Conservation (phyloP, 2,329 filamentous ascomycete genomes). For the Thelonectria discophora region DNA sequence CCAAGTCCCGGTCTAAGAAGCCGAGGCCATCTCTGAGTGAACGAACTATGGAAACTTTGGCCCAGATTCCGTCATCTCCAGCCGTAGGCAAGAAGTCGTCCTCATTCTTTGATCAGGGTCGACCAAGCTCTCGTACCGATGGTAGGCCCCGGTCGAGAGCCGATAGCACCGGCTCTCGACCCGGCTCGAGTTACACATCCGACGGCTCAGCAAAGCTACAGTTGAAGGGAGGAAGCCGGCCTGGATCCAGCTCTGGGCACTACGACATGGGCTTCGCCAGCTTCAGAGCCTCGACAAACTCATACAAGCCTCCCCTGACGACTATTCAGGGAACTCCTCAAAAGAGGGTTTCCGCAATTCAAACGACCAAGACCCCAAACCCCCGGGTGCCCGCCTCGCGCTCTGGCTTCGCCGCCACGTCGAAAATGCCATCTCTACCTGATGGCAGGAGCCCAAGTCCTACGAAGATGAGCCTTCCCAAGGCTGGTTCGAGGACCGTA, state of each 20-base stretch:
- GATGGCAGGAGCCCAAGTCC: conserved; percentile 51
- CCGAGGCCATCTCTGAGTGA: conserved; percentile 75
- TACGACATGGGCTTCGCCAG: conserved; percentile 49
- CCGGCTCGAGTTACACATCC: conserved; percentile 68
- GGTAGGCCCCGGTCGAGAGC: conserved; percentile 59
- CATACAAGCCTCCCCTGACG: conserved; percentile 55
- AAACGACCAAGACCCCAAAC: conserved; percentile 37
- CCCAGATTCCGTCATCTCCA: conserved; percentile 81
- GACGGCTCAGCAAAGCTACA: conserved; percentile 64
- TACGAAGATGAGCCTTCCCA: conserved; percentile 49
- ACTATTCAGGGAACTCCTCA: conserved; percentile 57
- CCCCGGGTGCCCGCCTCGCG: conserved; percentile 38
- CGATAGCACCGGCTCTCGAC: conserved; percentile 57
- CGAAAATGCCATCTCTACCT: conserved; percentile 39
- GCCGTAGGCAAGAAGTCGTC: conserved; percentile 72
- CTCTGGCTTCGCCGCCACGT: conserved; percentile 34
- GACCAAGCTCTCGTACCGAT: conserved; percentile 59
- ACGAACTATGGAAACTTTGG: conserved; percentile 84
- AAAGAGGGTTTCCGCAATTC: conserved; percentile 36
- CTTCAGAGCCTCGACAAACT: conserved; percentile 55
- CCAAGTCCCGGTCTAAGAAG: conserved; percentile 39
- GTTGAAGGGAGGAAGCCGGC: conserved; percentile 62
- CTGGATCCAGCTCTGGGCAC: conserved; percentile 62
- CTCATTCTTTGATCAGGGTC: conserved; percentile 75
- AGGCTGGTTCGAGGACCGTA: conserved; percentile 58